Conservation (phyloP, 768 basidiomycete genomes). For the Chalciporus chontae region DNA sequence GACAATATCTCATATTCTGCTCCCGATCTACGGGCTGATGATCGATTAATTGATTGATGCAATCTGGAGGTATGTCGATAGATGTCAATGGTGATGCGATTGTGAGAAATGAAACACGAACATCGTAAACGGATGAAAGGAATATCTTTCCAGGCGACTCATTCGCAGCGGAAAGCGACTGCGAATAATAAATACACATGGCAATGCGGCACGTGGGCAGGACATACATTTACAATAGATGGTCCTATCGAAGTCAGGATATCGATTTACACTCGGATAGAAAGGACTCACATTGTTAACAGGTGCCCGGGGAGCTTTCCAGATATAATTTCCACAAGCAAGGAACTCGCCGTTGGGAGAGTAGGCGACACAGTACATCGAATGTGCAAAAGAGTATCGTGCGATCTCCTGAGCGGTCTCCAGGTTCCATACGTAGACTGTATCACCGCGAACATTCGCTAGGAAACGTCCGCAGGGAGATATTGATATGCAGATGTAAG, state of each 20-base stretch:
- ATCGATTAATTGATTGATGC: conserved; percentile 1
- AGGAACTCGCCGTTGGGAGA: conserved; percentile 21
- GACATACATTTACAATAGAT: not conserved
- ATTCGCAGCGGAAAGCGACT: not conserved
- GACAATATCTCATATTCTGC: not conserved
- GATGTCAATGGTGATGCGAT: not conserved
- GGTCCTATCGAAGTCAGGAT: conserved; percentile 3
- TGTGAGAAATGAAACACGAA: not conserved
- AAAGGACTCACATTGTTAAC: conserved; percentile 9
- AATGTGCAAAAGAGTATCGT: conserved; percentile 20
- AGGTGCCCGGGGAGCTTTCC: conserved; percentile 7
- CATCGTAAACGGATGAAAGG: conserved; percentile 1
- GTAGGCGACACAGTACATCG: conserved; percentile 22
- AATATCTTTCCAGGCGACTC: not conserved
- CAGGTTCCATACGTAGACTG: conserved; percentile 17
- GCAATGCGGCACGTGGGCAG: not conserved
- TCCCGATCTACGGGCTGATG: not conserved
- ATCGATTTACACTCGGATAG: not conserved
- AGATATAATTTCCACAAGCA: conserved; percentile 16
- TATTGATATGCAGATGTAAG: conserved; percentile 22
- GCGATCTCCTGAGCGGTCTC: conserved; percentile 12
- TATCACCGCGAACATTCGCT: conserved; percentile 20
- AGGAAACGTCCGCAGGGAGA: conserved; percentile 16
- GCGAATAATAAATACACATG: not conserved
- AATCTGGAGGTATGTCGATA: conserved; percentile 1